A percentile compares a stretch with the other conserved stretches of the same genome.
Conservation (phyloP, 768 basidiomycete genomes). For the Pleurotus tuber-regium region DNA sequence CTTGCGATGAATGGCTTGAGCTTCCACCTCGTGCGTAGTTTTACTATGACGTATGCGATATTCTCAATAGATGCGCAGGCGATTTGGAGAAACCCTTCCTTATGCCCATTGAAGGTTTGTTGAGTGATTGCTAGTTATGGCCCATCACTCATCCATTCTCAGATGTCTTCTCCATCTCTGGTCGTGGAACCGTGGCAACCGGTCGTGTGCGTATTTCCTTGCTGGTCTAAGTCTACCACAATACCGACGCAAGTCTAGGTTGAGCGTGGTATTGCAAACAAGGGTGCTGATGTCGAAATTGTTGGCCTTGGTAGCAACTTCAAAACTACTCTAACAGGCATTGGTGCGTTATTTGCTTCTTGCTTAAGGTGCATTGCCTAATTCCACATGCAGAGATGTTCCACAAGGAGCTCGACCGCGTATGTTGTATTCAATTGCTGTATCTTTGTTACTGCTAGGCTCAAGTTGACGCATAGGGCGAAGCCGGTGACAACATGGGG, state of each 20-base stretch:
- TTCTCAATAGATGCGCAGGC: conserved; percentile 40
- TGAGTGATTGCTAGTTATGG: not conserved
- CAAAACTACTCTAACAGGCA: conserved; percentile 95
- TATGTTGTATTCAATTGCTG: conserved; percentile 29
- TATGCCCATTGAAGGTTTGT: conserved; percentile 82
- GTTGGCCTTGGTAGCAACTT: conserved; percentile 77
- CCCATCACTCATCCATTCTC: not conserved
- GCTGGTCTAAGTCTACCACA: no score
- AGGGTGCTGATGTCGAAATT: conserved; percentile 93
- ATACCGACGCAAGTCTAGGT: no score
- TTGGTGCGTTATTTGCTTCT: conserved; percentile 48
- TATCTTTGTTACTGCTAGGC: not conserved
- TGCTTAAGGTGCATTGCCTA: not conserved
- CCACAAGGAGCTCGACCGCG: conserved; percentile 98
- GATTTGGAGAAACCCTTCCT: conserved; percentile 98
- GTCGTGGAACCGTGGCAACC: conserved; percentile 96
- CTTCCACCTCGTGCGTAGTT: conserved; percentile 77
- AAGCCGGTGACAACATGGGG: conserved; percentile 99
- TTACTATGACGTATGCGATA: not conserved
- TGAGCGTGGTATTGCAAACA: conserved; percentile 88
- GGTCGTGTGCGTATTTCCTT: conserved; percentile 81
- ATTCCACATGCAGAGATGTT: conserved; percentile 80
- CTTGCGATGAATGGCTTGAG: conserved; percentile 94
- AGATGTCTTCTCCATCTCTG: conserved; percentile 97
- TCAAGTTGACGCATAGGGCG: conserved; percentile 53